phyloP scores from a whole-genome alignment of 2,329 filamentous ascomycete genomes.

The Aspergillus neoniger region DNA sequence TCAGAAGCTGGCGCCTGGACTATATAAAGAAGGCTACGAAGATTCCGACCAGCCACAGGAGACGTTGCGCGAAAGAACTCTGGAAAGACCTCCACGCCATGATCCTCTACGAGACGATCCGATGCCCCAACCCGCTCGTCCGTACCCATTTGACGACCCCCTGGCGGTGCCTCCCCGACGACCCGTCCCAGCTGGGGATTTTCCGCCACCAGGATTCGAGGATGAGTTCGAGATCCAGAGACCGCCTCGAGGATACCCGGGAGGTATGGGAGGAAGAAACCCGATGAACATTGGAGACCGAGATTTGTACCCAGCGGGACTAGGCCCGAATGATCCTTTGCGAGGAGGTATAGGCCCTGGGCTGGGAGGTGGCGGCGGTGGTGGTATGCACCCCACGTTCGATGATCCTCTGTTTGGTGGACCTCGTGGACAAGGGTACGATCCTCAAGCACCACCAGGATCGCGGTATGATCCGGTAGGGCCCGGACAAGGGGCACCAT shows the following conservation, averaged over 20 bases:
- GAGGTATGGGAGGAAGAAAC: slow-evolving; percentile 50
- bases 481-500: slow-evolving; percentile 60
- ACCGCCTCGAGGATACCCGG: slow-evolving; percentile 57
- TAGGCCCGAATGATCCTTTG: slow-evolving; percentile 83
- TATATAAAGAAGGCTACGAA: slow-evolving; percentile 73
- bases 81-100: slow-evolving; percentile 43
- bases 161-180: slow-evolving; percentile 60
- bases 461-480: slow-evolving; percentile 89
- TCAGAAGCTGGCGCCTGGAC: slow-evolving; percentile 75
- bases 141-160: slow-evolving; percentile 69
- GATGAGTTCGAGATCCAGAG: slow-evolving; percentile 84
- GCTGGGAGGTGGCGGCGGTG: slow-evolving; percentile 65
- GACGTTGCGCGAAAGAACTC: slow-evolving; percentile 42
- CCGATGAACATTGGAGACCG: slow-evolving; percentile 76
- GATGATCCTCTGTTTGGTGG: slow-evolving; percentile 84
- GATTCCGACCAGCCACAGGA: slow-evolving; percentile 49
- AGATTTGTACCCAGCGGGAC: slow-evolving; percentile 81
- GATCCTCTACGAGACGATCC: slow-evolving; percentile 55
- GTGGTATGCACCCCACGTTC: slow-evolving; percentile 95
- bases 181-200: slow-evolving; percentile 70
- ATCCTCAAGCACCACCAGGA: slow-evolving; percentile 79
- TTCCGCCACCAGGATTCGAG: slow-evolving; percentile 86
- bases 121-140: slow-evolving; percentile 63
- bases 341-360: slow-evolving; percentile 65
- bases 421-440: slow-evolving; percentile 53